Base-by-base conservation (phyloP, 768 basidiomycete genomes). In the Baorangia bicolor region DNA sequence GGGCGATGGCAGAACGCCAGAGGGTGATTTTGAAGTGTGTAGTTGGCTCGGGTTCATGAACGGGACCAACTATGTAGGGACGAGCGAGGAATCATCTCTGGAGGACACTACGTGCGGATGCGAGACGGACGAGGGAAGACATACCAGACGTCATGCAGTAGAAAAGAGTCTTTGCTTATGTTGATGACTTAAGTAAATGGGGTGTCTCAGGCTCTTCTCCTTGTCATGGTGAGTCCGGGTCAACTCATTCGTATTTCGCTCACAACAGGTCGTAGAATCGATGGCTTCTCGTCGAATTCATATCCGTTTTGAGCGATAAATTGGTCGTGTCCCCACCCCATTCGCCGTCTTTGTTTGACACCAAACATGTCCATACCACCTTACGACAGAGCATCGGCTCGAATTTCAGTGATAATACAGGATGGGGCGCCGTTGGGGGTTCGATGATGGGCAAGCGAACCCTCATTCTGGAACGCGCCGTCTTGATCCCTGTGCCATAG, bases 241-340 rank as follows among this genome's bases (percentile, higher is more conserved):
- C 16, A 13, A 4, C 43, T 10, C 14, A 16, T 20, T 12, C 5
- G 16, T 14, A 33, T 30, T 33, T n/a, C 27, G 12, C 21, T 43
- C 16, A 49, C 43, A 16, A 27, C 9, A 0, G 18, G 4, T 6
- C 39, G 0, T 59, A 93, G 91, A 94, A 94, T 69, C 83, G 93
- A 34, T 93, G 92, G 89, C 72, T 94, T 12, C 82, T 96, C 31
- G 85, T 94, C 51, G 92, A 96, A 71, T 86, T 94, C 64, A 80
- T 94, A 34, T 73, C 79, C 2, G 71, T 81, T 10, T 68, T 73
- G 21, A 34, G 53, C 39, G 46, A 56, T 25, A 50, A 30, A 41
- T 51, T 55, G 57, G 46, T 69, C 50, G 28, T 53, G 35, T 37
- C 39, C 20, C 33, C 42, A 16, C 48, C 44, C n/a, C n/a, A n/a